A percentile compares a stretch with the other conserved stretches of the same genome.
Evolutionary conservation across 768 basidiomycete species (phyloP).

Genomic region (Kondoa subrosea): DNA sequence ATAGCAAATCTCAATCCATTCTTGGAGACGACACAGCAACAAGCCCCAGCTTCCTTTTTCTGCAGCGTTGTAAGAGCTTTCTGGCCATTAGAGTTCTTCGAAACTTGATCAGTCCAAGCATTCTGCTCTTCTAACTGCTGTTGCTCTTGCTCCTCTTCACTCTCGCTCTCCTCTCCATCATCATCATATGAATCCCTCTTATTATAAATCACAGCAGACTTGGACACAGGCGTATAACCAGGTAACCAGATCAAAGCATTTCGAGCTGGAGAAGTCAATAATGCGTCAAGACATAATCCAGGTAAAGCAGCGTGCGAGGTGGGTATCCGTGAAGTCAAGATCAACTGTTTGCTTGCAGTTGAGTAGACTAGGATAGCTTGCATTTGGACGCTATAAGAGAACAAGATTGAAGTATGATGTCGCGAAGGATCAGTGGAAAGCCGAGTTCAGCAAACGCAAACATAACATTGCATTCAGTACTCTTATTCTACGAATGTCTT

Average conservation of each 20-base stretch:
- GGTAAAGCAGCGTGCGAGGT: neutral
- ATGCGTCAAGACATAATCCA: neutral
- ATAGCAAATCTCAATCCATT: neutral
- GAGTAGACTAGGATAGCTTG: neutral
- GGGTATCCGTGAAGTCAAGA: neutral
- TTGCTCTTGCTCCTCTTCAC: neutral
- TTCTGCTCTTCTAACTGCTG: neutral
- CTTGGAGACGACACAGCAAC: neutral
- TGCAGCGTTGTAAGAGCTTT: neutral
- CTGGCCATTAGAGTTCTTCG: neutral
- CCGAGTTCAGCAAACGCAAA: too few species aligned
- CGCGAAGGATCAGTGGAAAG: too few species aligned
- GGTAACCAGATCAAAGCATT: constrained; percentile 1
- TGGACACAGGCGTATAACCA: neutral
- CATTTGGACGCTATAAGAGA: neutral
- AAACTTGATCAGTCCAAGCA: neutral
- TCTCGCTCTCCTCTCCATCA: neutral
- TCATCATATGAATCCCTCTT: neutral
- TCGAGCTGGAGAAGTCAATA: neutral
- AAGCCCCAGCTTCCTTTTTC: neutral
- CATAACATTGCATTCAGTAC: too few species aligned
- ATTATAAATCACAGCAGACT: neutral
- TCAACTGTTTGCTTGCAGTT: neutral
- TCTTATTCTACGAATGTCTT: too few species aligned
- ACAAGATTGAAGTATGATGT: too few species aligned